Base-by-base conservation (phyloP, 2,329 filamentous ascomycete genomes). In the Alternaria sp. region DNA sequence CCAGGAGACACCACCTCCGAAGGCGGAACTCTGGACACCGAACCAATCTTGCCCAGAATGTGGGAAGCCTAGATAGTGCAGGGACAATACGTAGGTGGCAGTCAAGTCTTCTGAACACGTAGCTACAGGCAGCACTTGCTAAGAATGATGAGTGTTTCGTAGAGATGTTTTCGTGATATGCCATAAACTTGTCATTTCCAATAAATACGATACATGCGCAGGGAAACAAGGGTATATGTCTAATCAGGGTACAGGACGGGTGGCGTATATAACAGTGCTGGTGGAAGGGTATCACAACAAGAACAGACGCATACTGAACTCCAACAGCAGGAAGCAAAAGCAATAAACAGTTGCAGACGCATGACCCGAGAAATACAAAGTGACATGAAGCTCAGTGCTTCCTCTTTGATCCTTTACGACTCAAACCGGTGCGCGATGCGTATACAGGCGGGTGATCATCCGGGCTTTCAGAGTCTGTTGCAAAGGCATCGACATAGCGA, bases 401-500 rank as follows among this genome's bases (percentile, higher is more conserved):
- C 60, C 47, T 55, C 54, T 44, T 66, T 4, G 55, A 62, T 25
- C 54, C 53, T 21, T 62, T 64, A 2, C 64, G 30, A 8, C 53
- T 53, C 54, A 66, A 15, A 7, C 46, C 53, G 1, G 53, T 50
- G 21, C 61, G 57, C 10, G 64, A 55, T 25, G 41, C 50, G 57
- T 60, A 55, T 26, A 20, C 28, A 23, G 60, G 55, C 5, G 57
- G 46, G 2, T 43, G 18, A 7, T 65, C 61, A 3, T 65, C 66
- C 4, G 46, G 23, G 26, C 47, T 50, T 25, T 64, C 49, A 15
- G 64, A 67, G 8, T 67, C 66, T 10, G 43, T 59, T 30, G 66
- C 69, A 30, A 69, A 72, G 3, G 66, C 59, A 18, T 64, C 63
- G 5, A 68, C 63, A 54, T 67, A 70, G 23, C 67, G 69, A 4